Conservation (phyloP, 1,284 basidiomycete species). For the Rhodotorula sp. region DNA sequence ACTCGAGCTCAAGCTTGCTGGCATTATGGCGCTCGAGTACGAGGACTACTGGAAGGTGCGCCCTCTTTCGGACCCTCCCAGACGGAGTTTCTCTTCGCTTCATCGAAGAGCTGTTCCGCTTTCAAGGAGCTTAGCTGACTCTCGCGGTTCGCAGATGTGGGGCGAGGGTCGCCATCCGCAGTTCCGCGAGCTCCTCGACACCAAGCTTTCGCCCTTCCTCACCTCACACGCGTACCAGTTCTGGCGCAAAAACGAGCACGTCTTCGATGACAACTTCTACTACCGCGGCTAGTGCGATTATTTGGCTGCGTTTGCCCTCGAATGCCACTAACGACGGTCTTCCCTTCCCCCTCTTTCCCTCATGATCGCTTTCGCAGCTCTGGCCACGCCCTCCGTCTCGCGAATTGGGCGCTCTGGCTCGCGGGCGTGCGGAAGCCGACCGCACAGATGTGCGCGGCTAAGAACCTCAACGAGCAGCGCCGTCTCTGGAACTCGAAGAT, state of each 20-base stretch:
- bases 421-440: conserved; percentile 65
- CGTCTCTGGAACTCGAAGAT: conserved; percentile 65
- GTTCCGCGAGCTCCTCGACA: conserved; percentile 68
- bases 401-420: conserved; percentile 63
- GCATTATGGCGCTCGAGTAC: conserved; percentile 64
- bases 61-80: not conserved
- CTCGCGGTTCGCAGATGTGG: conserved; percentile 57
- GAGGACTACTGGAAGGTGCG: conserved; percentile 64
- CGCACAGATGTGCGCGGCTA: conserved; percentile 61
- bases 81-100: not conserved
- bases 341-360: not conserved
- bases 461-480: conserved; percentile 64
- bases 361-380: not conserved
- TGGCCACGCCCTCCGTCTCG: conserved; percentile 69
- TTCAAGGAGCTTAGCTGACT: not conserved
- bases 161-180: conserved; percentile 66
- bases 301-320: conserved; percentile 53
- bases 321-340: too few relatives aligned
- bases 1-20: conserved; percentile 57
- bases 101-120: too few relatives aligned
- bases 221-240: conserved; percentile 75
- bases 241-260: conserved; percentile 66
- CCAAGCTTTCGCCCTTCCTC: conserved; percentile 68
- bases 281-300: conserved; percentile 69
- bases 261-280: conserved; percentile 72